These are phyloP conservation scores for Sporothrix humicola DNA, from an alignment of 2,329 filamentous ascomycete genomes.

Conservation along the genomic window DNA sequence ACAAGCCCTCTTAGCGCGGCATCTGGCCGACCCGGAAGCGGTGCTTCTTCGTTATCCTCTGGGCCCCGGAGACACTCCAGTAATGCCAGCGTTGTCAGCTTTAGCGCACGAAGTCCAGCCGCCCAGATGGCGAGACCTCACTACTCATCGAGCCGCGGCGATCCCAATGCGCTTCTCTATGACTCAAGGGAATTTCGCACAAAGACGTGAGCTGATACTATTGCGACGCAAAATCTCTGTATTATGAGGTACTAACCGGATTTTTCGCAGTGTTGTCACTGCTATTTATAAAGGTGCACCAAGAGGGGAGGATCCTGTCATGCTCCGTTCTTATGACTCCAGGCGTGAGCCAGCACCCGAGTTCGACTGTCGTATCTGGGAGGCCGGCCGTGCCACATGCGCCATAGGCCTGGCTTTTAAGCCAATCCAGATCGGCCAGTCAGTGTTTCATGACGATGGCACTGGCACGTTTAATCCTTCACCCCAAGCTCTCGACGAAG, in stretches of 20 bases:
- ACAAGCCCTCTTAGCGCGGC: conserved; percentile 47
- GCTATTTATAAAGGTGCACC: conserved; percentile 86
- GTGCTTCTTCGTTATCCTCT: conserved; percentile 46
- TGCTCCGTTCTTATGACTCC: conserved; percentile 94
- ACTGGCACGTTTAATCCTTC: conserved; percentile 90
- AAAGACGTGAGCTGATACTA: conserved; percentile 72
- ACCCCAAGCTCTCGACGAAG: conserved; percentile 85
- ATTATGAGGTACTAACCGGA: neutral
- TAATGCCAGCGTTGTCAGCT: conserved; percentile 82
- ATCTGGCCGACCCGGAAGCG: conserved; percentile 46
- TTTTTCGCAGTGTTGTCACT: conserved; percentile 75
- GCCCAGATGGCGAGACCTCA: conserved; percentile 60
- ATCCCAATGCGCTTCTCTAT: conserved; percentile 86
- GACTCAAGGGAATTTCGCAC: conserved; percentile 84
- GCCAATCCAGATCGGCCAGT: conserved; percentile 90
- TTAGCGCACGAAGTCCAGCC: conserved; percentile 69
- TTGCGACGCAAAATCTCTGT: neutral
- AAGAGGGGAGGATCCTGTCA: conserved; percentile 68
- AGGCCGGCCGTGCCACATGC: conserved; percentile 92
- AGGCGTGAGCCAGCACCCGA: conserved; percentile 88
- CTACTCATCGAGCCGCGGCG: conserved; percentile 69
- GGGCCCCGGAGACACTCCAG: conserved; percentile 69
- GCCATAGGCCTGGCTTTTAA: conserved; percentile 95
- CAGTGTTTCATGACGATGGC: conserved; percentile 92
- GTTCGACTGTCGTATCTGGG: conserved; percentile 94